These are phyloP conservation scores for Cylindrotheca closterium DNA, from an alignment of 108 stramenopile species.

Conservation along the genomic window DNA sequence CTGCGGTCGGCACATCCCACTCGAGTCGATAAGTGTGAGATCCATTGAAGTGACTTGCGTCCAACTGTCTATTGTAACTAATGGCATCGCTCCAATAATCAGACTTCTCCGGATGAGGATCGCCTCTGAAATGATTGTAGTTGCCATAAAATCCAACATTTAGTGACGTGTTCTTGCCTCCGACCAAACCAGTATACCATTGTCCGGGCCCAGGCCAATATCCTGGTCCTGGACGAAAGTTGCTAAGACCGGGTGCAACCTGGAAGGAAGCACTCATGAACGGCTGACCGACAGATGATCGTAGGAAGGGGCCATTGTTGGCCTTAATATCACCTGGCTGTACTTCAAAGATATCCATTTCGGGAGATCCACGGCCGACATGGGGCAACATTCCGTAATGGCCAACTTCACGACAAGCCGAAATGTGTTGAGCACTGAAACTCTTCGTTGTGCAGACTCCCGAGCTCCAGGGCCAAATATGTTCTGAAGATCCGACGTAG, in stretches of 20 bases:
- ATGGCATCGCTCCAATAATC: constrained; percentile 96
- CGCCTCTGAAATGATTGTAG: constrained; percentile 84
- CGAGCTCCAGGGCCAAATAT: constrained; percentile 88
- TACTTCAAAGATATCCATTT: constrained; percentile 96
- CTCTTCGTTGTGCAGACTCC: constrained; percentile 59
- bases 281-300: constrained; percentile 84
- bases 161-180: constrained; percentile 74
- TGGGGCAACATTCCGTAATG: constrained; percentile 86
- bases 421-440: constrained; percentile 59
- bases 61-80: constrained; percentile 84
- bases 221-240: constrained; percentile 69
- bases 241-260: constrained; percentile 83
- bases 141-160: constrained; percentile 95
- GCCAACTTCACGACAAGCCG: constrained; percentile 73
- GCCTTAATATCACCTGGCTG: constrained; percentile 74
- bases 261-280: constrained; percentile 86
- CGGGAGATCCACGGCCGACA: constrained; percentile 95
- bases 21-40: constrained; percentile 91
- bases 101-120: constrained; percentile 55
- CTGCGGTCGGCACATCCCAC: constrained; percentile 84
- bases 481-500: constrained; percentile 87
- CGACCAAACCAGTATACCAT: constrained; percentile 88
- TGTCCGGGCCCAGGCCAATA: constrained; percentile 86
- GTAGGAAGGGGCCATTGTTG: constrained; percentile 55
- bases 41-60: constrained; percentile 71